Evolutionary conservation across 2,329 filamentous ascomycete species (phyloP), one percentile per base, ranked within the genome.

Genomic region (Ceratocystis colombiana): DNA sequence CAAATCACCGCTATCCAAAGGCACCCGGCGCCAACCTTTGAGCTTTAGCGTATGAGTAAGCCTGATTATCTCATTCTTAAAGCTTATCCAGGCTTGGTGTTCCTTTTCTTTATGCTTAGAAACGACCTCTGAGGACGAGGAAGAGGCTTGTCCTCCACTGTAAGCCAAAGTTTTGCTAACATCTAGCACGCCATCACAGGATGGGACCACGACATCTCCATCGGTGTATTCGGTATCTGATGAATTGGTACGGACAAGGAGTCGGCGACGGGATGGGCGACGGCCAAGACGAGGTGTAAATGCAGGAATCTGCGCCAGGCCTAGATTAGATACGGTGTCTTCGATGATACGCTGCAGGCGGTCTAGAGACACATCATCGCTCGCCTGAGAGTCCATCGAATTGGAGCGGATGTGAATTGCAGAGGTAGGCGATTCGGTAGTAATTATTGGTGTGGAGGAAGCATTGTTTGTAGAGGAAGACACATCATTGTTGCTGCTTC

Each of bases 21-120:
- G 83, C 0, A 99, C 85, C 68, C 86, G 86, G 64, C 92, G 85
- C 94, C 94, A 99, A 8, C 93, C 90, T 74, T 96, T 96, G 41
- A 97, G 81, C 64, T 86, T 85, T 64, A 99, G 79, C 0, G 94
- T 99, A 74, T 97, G 94, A 0, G 90, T 82, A 67, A 97, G 80
- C 46, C 91, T 88, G 66, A 97, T 82, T 69, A 97, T 94, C 73
- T 99, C 93, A 68, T 86, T 88, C 75, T 96, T 96, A 80, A 96
- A 99, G 7, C 75, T 79, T n/a, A 83, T 73, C 94, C 93, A 96
- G 2, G 86, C 86, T 72, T 89, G 86, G 53, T 79, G 82, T 68
- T 93, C 89, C 72, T 88, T 90, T 41, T 82, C 80, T 33, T 53
- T 68, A 48, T 80, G 79, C 67, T 76, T 78, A 17, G 59, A 63